Conservation (phyloP, 768 basidiomycete species). For the Boletus rex-veris region DNA sequence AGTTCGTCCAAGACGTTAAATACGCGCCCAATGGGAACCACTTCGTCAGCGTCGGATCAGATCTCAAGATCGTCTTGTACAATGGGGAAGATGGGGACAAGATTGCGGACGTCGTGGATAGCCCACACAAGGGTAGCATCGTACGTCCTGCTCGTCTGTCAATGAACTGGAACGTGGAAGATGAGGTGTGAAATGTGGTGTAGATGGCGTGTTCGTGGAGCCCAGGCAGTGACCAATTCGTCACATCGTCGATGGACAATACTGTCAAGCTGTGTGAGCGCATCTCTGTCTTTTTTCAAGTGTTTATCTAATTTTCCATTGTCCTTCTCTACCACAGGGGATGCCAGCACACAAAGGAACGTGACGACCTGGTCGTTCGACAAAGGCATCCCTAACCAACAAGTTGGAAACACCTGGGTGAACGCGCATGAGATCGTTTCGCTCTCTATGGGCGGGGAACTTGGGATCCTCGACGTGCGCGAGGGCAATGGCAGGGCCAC, state of each 20-base stretch:
- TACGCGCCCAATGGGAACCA: slow-evolving; percentile 78
- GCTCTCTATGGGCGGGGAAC: slow-evolving; percentile 74
- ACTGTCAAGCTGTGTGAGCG: slow-evolving; percentile 78
- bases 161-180: neutral
- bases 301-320: neutral
- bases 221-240: slow-evolving; percentile 63
- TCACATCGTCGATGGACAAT: slow-evolving; percentile 84
- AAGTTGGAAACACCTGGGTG: slow-evolving; percentile 87
- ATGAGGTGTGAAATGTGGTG: neutral
- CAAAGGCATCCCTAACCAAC: slow-evolving; percentile 72
- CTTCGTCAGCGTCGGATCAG: slow-evolving; percentile 88
- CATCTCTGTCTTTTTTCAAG: neutral
- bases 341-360: slow-evolving; percentile 67
- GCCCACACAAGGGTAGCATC: slow-evolving; percentile 69
- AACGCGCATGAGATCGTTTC: slow-evolving; percentile 70
- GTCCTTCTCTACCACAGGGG: slow-evolving; percentile 50
- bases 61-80: slow-evolving; percentile 83
- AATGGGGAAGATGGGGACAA: slow-evolving; percentile 88
- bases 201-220: slow-evolving; percentile 82
- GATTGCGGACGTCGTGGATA: slow-evolving; percentile 62
- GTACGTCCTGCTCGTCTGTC: slow-evolving; percentile 41
- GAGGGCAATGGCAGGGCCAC: slow-evolving; percentile 52
- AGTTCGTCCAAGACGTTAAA: slow-evolving; percentile 88
- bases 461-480: slow-evolving; percentile 81
- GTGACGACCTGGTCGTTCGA: slow-evolving; percentile 71